Percentiles rank a stretch among this genome's conserved stretches.
Conservation (phyloP, 345 rosid species). For the Erodium maritimum region DNA sequence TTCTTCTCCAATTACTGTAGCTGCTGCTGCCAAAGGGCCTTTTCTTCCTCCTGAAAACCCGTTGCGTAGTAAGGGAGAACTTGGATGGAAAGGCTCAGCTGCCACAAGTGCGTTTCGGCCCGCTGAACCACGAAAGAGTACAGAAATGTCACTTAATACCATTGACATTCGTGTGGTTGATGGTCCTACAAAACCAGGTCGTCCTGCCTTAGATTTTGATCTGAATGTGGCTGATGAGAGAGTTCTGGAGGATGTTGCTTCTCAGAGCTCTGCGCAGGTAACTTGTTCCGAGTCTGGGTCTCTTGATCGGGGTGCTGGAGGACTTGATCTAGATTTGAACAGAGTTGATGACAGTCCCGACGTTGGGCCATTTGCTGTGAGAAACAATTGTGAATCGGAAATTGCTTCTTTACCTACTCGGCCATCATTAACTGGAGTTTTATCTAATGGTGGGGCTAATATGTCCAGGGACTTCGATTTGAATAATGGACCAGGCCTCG, state of each 20-base stretch:
- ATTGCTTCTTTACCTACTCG: constrained; percentile 21
- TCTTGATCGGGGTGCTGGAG: constrained; percentile 34
- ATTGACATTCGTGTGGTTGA: constrained; percentile 22
- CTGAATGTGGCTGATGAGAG: constrained; percentile 79
- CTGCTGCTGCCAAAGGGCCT: constrained; percentile 82
- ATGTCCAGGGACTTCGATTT: constrained; percentile 60
- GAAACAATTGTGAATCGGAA: constrained; percentile 29
- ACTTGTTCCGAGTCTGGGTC: constrained; percentile 19
- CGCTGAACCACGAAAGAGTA: constrained; percentile 65
- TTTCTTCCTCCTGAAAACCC: constrained; percentile 77
- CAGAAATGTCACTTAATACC: constrained; percentile 26
- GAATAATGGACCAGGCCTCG: constrained; percentile 68
- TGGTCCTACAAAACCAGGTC: constrained; percentile 32
- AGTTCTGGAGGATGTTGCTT: constrained; percentile 56
- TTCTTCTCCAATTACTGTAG: constrained; percentile 60
- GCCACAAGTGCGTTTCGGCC: constrained; percentile 99
- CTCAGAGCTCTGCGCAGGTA: constrained; percentile 25
- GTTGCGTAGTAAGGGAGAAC: constrained; percentile 45
- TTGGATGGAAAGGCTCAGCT: constrained; percentile 98
- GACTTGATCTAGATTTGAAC: constrained; percentile 82
- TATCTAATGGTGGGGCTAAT: constrained; percentile 27
- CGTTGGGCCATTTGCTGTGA: constrained; percentile 21
- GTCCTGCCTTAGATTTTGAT: constrained; percentile 58
- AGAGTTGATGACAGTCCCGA: constrained; percentile 53
- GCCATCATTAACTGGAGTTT: constrained; percentile 19